Conservation (phyloP, 2,329 filamentous ascomycete genomes). For the Metarhizium rileyi region DNA sequence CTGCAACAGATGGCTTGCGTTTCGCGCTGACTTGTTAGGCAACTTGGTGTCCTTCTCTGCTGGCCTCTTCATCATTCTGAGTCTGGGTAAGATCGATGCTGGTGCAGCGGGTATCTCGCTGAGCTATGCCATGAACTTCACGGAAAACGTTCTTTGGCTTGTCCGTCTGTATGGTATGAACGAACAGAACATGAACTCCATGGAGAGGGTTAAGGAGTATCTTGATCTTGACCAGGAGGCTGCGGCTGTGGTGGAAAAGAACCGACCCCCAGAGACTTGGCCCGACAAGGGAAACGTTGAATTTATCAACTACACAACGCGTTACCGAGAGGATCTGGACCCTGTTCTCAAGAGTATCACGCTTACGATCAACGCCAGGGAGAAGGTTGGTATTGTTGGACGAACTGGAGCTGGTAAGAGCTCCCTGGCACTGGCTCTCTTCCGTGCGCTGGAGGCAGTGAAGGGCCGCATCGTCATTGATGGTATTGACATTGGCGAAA, state of each 20-base stretch:
- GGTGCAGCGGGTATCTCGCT: slow-evolving; percentile 89
- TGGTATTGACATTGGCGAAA: slow-evolving; percentile 76
- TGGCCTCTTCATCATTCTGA: slow-evolving; percentile 80
- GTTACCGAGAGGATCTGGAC: slow-evolving; percentile 80
- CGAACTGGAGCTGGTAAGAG: slow-evolving; percentile 95
- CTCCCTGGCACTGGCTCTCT: slow-evolving; percentile 83
- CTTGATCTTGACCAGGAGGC: slow-evolving; percentile 94
- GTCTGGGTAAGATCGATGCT: slow-evolving; percentile 73
- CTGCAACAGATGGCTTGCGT: slow-evolving; percentile 90
- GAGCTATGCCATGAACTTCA: slow-evolving; percentile 93
- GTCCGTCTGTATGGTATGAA: slow-evolving; percentile 89
- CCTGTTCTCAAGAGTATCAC: slow-evolving; percentile 74
- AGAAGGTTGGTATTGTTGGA: slow-evolving; percentile 95
- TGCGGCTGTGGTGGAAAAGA: slow-evolving; percentile 63
- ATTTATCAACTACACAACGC: slow-evolving; percentile 80
- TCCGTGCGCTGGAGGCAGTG: slow-evolving; percentile 88
- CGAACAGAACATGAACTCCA: slow-evolving; percentile 99
- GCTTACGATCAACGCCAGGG: slow-evolving; percentile 74
- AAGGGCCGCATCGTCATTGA: slow-evolving; percentile 85
- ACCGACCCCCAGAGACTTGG: slow-evolving; percentile 71
- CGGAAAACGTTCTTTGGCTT: slow-evolving; percentile 93
- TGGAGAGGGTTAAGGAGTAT: slow-evolving; percentile 96
- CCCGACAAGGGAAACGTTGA: slow-evolving; percentile 77
- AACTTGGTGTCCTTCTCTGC: slow-evolving; percentile 91
- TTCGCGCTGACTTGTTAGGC: slow-evolving; percentile 83